A percentile compares a stretch with the other conserved stretches of the same genome.
These are phyloP conservation scores for Ustilago bromivora DNA, from an alignment of 1,284 basidiomycete genomes.

Conservation along the genomic window DNA sequence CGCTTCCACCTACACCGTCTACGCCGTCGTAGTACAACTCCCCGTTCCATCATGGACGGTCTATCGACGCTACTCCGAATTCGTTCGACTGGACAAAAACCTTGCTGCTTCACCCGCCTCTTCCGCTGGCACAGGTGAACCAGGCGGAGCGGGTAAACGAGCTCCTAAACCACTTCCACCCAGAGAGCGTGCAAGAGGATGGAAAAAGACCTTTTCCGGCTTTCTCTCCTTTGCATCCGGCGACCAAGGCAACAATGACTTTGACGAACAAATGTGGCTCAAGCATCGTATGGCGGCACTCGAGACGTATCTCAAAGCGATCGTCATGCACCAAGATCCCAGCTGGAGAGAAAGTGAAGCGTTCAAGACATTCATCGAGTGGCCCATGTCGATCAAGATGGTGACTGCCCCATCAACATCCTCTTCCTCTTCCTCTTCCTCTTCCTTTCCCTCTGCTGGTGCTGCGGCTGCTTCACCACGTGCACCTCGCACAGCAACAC, in stretches of 20 bases:
- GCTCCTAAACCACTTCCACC: constrained; percentile 83
- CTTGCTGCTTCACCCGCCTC: constrained; percentile 74
- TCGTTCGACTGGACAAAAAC: constrained; percentile 84
- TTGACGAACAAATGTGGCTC: constrained; percentile 72
- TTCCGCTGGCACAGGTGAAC: constrained; percentile 22
- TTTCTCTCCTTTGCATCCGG: constrained; percentile 35
- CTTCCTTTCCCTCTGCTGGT: constrained; percentile 4
- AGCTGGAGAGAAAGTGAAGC: constrained; percentile 82
- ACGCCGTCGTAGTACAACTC: constrained; percentile 77
- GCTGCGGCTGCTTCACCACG: not conserved
- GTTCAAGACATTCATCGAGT: constrained; percentile 87
- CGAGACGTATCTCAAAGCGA: constrained; percentile 86
- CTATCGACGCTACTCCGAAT: constrained; percentile 92
- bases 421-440: not conserved
- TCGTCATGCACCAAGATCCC: constrained; percentile 82
- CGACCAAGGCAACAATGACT: constrained; percentile 13
- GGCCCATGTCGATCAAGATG: constrained; percentile 73
- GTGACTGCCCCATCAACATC: constrained; percentile 9
- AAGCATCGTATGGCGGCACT: constrained; percentile 81
- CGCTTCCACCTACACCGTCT: constrained; percentile 77
- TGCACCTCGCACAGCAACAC: constrained; percentile 4
- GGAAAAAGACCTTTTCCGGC: constrained; percentile 58
- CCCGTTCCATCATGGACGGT: constrained; percentile 90
- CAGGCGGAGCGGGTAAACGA: constrained; percentile 60
- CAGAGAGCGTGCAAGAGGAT: constrained; percentile 77